Base-by-base conservation (phyloP, 1,284 basidiomycete genomes). In the Dichomitus squalens region DNA sequence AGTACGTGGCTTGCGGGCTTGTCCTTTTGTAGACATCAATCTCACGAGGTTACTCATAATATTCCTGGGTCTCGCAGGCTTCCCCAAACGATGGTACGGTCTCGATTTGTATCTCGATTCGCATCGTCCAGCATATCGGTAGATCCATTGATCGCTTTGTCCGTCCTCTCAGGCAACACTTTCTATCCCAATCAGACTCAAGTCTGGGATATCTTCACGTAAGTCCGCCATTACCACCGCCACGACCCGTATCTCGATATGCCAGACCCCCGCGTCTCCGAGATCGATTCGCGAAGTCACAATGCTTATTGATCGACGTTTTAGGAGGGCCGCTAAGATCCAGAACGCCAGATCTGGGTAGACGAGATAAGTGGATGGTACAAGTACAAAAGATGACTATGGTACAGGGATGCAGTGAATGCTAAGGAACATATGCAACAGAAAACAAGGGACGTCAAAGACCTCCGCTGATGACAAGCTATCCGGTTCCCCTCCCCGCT, bases 201-300 rank as follows among this genome's bases (percentile, higher is more conserved):
- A 1, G 72, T 83, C n/a, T 83, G 79, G 76, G 72, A 78, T 54
- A 69, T 82, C 35, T 82, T 84, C 66, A 76, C 72, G 80, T 81
- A 66, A 70, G 79, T 66, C 40, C 16, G 38, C 53, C 40, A 34
- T 41, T n/a, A 43, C 46, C n/a, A 35, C 36, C 43, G 49, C 43
- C 55, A 25, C 40, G n/a, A 4, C 35, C 14, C 11, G 49, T 50
- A 5, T 31, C 27, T 40, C 20, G 49, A n/a, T n/a, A 39, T 29
- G 39, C 39, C 23, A 7, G 48, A 53, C 39, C 44, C 47, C 29
- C 20, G 46, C 44, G 39, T 14, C 35, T 25, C 41, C 41, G 41
- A 44, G 41, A 44, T 44, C 41, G 25, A 29, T 23, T 33, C 21
- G 52, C 31, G 49, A 38, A 3, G 16, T 52, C 25, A 29, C 23